Evolutionary conservation across 2,329 filamentous ascomycete species (phyloP), one percentile per base, ranked within the genome.

Genomic region (Beauveria bassiana): DNA sequence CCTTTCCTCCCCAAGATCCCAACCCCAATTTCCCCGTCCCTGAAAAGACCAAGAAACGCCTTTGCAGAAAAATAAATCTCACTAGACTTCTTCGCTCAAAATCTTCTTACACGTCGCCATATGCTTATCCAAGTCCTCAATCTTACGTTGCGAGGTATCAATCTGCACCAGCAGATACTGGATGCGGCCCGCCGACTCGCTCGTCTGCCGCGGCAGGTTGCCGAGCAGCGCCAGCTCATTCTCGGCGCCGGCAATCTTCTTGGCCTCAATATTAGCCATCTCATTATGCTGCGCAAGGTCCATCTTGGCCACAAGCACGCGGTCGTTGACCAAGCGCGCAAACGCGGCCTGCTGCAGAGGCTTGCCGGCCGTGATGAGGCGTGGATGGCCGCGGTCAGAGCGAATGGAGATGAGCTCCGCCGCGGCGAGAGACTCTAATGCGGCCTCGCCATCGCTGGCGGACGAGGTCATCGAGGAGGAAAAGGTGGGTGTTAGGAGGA

Each of bases 311-410:
- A 81, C 81, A 47, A 97, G 79, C 1, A 91, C 90, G 7, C 81
- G 79, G 70, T 97, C 93, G 51, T 84, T 76, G 0, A 86, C 81
- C 43, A 97, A 77, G 43, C 84, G 79, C 63, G 82, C 81, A 76
- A 98, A 98, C 0, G 93, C 93, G 1, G 93, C 86, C 62, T 87
- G 85, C 73, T 93, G 96, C 28, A 98, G 88, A 0, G 93, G 93
- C 70, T 90, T 91, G 24, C 92, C 92, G 0, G 91, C 88, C 59
- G 82, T 86, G 72, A 98, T 89, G 38, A 79, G 80, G 62, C 87
- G 85, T 0, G 95, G 93, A 0, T 92, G 86, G 0, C 95, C 93
- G 51, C 89, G 88, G 55, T 81, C 77, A 4, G 85, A 85, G 28
- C 83, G 82, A 57, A 98, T 86, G 1, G 86, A 84, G 70, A 99